Base-by-base conservation (phyloP, 2,329 filamentous ascomycete genomes). In the Trichoderma endophyticum region DNA sequence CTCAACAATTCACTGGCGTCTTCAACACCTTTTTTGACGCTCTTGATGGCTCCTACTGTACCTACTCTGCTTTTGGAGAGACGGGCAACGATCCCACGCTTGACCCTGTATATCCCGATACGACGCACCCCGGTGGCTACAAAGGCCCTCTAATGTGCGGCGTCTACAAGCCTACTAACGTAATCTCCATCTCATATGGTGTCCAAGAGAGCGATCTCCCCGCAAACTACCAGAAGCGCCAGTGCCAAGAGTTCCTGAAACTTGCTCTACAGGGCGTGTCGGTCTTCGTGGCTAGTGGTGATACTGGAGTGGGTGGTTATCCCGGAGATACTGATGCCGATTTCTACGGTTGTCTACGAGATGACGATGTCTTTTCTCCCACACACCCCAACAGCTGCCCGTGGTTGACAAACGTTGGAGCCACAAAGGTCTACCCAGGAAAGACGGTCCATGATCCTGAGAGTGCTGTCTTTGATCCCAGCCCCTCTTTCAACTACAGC, bases 11-110 rank as follows among this genome's bases (percentile, higher is more conserved):
- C 77, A 75, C 70, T 73, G 83, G 60, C 78, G 83, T 77, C 30
- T 67, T 72, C 30, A 85, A 85, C 76, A 85, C 83, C 36, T 86
- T 87, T 76, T 81, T 85, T 57, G 85, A 87, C 71, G 86, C 86
- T 34, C 81, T 87, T 54, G 86, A 87, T 74, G 86, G 85, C 4
- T 83, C 82, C 62, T 88, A 88, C 78, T 88, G 87, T 80, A 83
- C 82, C 9, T 85, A 83, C 73, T 80, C 80, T n/a, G 85, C 85
- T 1, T 87, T 81, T 71, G 84, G 83, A 61, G 83, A 86, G 75
- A 84, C 80, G 0, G 86, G 86, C 14, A 82, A 88, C 73, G 79
- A 71, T 24, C 21, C 62, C 12, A 56, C 28, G 1, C 14, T 86
- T 7, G 87, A 89, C 73, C 85, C 86, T 0, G 78, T 78, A 6